These are phyloP conservation scores for Paramecium pentaurelia DNA, from an alignment of 73 alveolate genomes.

Conservation along the genomic window DNA sequence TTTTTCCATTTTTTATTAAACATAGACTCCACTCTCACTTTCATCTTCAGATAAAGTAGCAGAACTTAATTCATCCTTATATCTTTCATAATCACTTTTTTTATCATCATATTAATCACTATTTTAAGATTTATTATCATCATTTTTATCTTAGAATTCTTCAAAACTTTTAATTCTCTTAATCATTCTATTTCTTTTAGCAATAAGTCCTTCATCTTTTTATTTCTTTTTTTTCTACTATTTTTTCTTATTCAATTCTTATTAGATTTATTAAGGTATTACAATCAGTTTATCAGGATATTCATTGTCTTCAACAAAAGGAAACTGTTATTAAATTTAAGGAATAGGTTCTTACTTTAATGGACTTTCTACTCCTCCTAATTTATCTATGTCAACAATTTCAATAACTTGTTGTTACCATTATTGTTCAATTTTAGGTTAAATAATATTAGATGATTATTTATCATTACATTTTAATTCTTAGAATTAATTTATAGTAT, in stretches of 20 bases:
- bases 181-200: constrained; percentile 2
- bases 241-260: neutral
- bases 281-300: neutral
- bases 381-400: neutral
- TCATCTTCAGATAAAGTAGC: constrained; percentile 28
- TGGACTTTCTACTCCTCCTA: neutral
- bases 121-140: neutral
- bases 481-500: neutral
- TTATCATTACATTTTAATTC: neutral
- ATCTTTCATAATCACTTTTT: neutral
- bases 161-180: neutral
- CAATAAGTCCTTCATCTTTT: neutral
- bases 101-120: neutral
- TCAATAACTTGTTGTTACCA: neutral
- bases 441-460: neutral
- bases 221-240: neutral
- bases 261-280: neutral
- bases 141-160: neutral
- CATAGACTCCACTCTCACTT: constrained; percentile 7
- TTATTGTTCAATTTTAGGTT: neutral
- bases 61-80: neutral
- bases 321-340: neutral
- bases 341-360: neutral
- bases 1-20: neutral
- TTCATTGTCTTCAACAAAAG: neutral